Evolutionary conservation across 192 early-diverging fungal genomes (phyloP).

Genomic region (Coemansia sp.): DNA sequence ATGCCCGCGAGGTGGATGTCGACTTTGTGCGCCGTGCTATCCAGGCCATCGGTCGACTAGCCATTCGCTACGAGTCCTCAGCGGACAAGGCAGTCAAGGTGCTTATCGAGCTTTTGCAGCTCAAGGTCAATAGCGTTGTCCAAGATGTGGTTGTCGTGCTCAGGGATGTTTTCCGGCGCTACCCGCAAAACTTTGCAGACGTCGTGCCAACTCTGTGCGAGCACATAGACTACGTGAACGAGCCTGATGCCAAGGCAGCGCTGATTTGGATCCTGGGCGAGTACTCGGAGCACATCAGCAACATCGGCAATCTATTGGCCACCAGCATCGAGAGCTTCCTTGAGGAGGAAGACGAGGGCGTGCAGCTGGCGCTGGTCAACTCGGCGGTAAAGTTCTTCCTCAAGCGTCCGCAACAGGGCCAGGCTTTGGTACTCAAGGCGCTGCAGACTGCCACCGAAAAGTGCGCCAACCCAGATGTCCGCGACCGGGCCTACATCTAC

Average conservation of each 20-base stretch:
- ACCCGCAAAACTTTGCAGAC: slow-evolving; percentile 84
- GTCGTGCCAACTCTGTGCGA: slow-evolving; percentile 90
- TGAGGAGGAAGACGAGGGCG: slow-evolving; percentile 80
- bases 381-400: slow-evolving; percentile 95
- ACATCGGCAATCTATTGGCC: slow-evolving; percentile 78
- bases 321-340: slow-evolving; percentile 82
- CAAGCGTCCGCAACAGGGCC: slow-evolving; percentile 82
- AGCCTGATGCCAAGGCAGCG: slow-evolving; percentile 89
- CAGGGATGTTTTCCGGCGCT: slow-evolving; percentile 96
- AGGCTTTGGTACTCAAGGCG: slow-evolving; percentile 85
- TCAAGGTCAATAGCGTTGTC: slow-evolving; percentile 86
- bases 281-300: slow-evolving; percentile 88
- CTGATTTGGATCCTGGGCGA: slow-evolving; percentile 98
- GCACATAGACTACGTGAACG: slow-evolving; percentile 85
- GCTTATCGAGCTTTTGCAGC: slow-evolving; percentile 91
- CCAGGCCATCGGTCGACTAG: slow-evolving; percentile 89
- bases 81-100: slow-evolving; percentile 85
- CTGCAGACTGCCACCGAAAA: slow-evolving; percentile 88
- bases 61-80: slow-evolving; percentile 87
- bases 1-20: slow-evolving; percentile 96
- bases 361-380: slow-evolving; percentile 91
- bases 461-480: slow-evolving; percentile 92
- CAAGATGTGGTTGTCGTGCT: slow-evolving; percentile 92
- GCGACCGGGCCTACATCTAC: slow-evolving; percentile 97
- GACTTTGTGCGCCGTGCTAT: slow-evolving; percentile 93